Conservation (phyloP, 108 stramenopile species). For the Hondaea fermentalgiana region DNA sequence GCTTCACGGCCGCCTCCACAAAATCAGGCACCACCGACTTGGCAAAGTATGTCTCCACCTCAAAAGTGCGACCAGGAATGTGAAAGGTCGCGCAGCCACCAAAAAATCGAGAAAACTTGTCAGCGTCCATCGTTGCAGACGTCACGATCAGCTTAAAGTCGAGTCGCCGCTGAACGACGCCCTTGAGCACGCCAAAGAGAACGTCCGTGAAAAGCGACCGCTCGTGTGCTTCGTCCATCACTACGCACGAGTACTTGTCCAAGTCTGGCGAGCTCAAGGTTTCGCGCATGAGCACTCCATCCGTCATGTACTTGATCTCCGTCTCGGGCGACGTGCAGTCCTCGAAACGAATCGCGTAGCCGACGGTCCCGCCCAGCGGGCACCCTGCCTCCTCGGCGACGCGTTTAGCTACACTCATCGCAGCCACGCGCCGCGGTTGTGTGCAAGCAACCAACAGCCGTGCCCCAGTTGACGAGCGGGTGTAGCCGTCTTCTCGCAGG, state of each 20-base stretch:
- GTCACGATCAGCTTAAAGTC: slow-evolving; percentile 97
- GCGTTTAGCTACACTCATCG: slow-evolving; percentile 97
- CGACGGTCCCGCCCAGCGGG: slow-evolving; percentile 80
- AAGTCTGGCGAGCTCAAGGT: slow-evolving; percentile 83
- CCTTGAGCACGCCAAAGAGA: slow-evolving; percentile 86
- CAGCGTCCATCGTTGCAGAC: slow-evolving; percentile 86
- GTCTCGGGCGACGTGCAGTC: slow-evolving; percentile 78
- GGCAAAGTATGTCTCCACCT: slow-evolving; percentile 80
- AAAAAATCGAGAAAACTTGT: slow-evolving; percentile 86
- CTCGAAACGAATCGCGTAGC: slow-evolving; percentile 98
- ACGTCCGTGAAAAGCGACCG: slow-evolving; percentile 89
- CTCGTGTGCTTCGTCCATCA: slow-evolving; percentile 99
- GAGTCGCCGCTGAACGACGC: slow-evolving; percentile 75
- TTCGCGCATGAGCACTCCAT: slow-evolving; percentile 92
- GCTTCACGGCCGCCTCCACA: slow-evolving; percentile 96
- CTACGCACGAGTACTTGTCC: slow-evolving; percentile 76
- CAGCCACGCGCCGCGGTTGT: slow-evolving; percentile 86
- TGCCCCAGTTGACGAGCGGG: slow-evolving; percentile 56
- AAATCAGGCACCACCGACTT: slow-evolving; percentile 89
- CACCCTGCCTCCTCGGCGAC: slow-evolving; percentile 89
- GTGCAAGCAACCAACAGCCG: slow-evolving; percentile 82
- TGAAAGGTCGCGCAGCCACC: slow-evolving; percentile 87
- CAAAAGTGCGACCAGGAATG: slow-evolving; percentile 88
- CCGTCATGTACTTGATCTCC: slow-evolving; percentile 87
- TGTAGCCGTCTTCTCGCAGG: slow-evolving; percentile 58